phyloP scores from a whole-genome alignment of 1,139 yeast genomes.

The Sugiyamaella novakii region DNA sequence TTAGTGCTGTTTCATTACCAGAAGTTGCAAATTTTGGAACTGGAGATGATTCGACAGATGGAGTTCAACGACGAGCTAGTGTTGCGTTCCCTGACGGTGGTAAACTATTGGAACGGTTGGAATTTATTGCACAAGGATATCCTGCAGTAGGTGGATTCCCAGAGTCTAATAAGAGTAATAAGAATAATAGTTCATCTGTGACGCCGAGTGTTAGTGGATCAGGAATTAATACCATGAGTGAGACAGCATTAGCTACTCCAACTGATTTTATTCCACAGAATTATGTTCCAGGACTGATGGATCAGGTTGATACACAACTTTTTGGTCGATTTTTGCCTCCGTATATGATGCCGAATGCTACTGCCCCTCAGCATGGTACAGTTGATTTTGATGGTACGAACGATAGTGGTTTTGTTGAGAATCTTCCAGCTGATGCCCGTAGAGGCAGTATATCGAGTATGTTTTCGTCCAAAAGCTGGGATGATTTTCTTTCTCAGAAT shows the following conservation, averaged over 20 bases:
- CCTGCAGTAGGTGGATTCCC: slow-evolving; percentile 17
- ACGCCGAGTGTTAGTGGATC: not conserved
- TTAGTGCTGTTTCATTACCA: slow-evolving; percentile 12
- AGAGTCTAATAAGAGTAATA: not conserved
- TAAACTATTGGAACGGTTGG: slow-evolving; percentile 17
- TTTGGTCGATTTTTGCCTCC: slow-evolving; percentile 86
- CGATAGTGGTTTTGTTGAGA: not conserved
- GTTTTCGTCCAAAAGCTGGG: slow-evolving; percentile 36
- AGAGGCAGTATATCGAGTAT: slow-evolving; percentile 23
- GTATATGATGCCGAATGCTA: slow-evolving; percentile 55
- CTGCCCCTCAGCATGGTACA: not conserved
- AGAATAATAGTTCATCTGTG: not conserved
- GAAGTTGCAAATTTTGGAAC: slow-evolving; percentile 20
- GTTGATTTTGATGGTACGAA: not conserved
- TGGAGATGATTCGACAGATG: slow-evolving; percentile 17
- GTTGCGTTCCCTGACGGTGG: slow-evolving; percentile 17
- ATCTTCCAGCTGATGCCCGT: slow-evolving; percentile 4
- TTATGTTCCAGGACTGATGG: slow-evolving; percentile 80
- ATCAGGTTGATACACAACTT: slow-evolving; percentile 76
- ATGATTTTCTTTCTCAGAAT: slow-evolving; percentile 37
- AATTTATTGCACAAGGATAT: slow-evolving; percentile 15
- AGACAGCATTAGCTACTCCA: too few relatives aligned
- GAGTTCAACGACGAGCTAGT: slow-evolving; percentile 15
- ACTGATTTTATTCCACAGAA: slow-evolving; percentile 18
- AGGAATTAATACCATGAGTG: too few relatives aligned